phyloP scores from a whole-genome alignment of 2,329 filamentous ascomycete genomes.

The Fusarium buxicola region DNA sequence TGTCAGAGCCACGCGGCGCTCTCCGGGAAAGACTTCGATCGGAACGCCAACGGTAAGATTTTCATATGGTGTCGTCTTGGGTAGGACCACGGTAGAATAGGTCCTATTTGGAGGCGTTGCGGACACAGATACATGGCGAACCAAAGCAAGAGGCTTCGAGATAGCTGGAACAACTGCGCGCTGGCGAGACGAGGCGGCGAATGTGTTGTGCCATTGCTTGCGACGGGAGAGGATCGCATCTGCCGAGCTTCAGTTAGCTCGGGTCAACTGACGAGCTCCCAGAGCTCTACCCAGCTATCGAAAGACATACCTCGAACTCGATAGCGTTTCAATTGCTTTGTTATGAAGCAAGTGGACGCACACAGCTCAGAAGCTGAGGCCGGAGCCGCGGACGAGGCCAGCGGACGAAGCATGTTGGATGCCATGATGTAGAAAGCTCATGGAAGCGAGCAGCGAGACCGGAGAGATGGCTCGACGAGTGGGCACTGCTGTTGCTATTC shows the following conservation, averaged over 20 bases:
- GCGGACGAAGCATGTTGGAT: slow-evolving; percentile 50
- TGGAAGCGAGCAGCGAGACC: slow-evolving; percentile 38
- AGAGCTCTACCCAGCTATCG: neutral
- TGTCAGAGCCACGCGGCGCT: slow-evolving; percentile 86
- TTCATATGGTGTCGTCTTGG: slow-evolving; percentile 71
- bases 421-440: slow-evolving; percentile 51
- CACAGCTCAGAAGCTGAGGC: slow-evolving; percentile 48
- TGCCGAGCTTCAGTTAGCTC: slow-evolving; percentile 18
- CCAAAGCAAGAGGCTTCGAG: slow-evolving; percentile 51
- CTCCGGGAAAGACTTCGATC: slow-evolving; percentile 79
- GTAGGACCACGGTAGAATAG: slow-evolving; percentile 55
- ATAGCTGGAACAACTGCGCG: slow-evolving; percentile 45
- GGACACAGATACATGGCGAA: slow-evolving; percentile 53
- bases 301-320: slow-evolving; percentile 36
- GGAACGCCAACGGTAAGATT: slow-evolving; percentile 83
- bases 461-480: slow-evolving; percentile 14
- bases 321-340: slow-evolving; percentile 39
- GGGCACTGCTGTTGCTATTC: slow-evolving; percentile 10
- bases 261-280: neutral
- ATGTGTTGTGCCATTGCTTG: slow-evolving; percentile 55
- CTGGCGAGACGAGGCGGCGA: slow-evolving; percentile 43
- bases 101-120: slow-evolving; percentile 43
- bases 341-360: slow-evolving; percentile 43
- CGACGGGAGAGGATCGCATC: slow-evolving; percentile 42
- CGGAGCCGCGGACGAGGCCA: slow-evolving; percentile 41